Evolutionary conservation across 1,284 basidiomycete genomes (phyloP).

Genomic region (Xanthoconium separans): DNA sequence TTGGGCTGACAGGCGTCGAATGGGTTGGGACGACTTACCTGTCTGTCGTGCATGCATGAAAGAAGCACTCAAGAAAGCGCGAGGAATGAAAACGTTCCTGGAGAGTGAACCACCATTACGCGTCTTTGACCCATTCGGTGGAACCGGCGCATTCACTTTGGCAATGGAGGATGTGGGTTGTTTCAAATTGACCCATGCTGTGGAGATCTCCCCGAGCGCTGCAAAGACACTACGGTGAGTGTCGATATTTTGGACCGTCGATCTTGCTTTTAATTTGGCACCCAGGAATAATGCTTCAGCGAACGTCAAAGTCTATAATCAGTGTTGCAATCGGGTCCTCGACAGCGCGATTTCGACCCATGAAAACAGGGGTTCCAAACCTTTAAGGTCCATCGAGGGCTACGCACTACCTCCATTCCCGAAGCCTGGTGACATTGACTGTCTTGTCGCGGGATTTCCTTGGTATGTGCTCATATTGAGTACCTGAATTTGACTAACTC

Average conservation of each 20-base stretch:
- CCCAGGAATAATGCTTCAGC: conserved; percentile 48
- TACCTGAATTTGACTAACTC: conserved; percentile 2
- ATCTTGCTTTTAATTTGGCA: conserved; percentile 2
- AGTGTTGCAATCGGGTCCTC: conserved; percentile 63
- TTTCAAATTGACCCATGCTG: conserved; percentile 57
- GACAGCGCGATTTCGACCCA: conserved; percentile 51
- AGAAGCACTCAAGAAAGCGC: conserved; percentile 29
- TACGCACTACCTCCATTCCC: conserved; percentile 42
- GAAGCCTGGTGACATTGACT: conserved; percentile 52
- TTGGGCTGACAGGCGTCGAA: conserved; percentile 38
- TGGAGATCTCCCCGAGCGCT: conserved; percentile 73
- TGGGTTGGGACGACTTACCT: conserved; percentile 37
- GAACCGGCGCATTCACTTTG: conserved; percentile 61
- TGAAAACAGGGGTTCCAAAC: conserved; percentile 37
- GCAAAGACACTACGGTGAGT: conserved; percentile 58
- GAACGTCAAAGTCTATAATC: conserved; percentile 45
- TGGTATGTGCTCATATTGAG: conserved; percentile 45
- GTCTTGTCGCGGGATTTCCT: conserved; percentile 68
- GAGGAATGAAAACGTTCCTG: conserved; percentile 33
- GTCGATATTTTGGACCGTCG: not conserved
- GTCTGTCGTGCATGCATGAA: conserved; percentile 49
- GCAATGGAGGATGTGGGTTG: conserved; percentile 52
- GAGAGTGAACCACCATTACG: conserved; percentile 37
- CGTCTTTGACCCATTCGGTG: conserved; percentile 64
- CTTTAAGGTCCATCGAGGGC: conserved; percentile 40